phyloP scores from a whole-genome alignment of 2,329 filamentous ascomycete species.

The Penicillium crustosum region DNA sequence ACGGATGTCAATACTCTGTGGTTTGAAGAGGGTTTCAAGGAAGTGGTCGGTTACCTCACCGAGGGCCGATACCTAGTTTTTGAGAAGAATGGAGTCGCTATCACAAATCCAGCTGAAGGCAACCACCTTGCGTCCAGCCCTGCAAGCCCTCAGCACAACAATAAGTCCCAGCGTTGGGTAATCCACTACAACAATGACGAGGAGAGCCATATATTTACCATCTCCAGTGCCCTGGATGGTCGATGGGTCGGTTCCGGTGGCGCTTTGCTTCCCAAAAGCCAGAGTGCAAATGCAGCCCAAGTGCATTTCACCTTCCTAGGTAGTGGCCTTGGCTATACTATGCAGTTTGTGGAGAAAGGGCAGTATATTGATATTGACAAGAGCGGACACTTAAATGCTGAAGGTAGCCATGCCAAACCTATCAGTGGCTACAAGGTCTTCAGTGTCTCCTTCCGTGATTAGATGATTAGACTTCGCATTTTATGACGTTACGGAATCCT shows the following conservation, averaged over 20 bases:
- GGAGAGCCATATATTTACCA: constrained; percentile 39
- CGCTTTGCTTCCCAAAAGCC: constrained; percentile 20
- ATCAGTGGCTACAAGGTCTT: constrained; percentile 29
- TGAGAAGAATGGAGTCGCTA: constrained; percentile 47
- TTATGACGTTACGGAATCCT: not conserved
- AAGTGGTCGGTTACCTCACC: constrained; percentile 52
- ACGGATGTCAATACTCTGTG: constrained; percentile 33
- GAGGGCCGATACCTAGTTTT: constrained; percentile 58
- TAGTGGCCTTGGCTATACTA: constrained; percentile 36
- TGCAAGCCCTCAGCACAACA: constrained; percentile 40
- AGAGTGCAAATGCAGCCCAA: constrained; percentile 24
- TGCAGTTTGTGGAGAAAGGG: constrained; percentile 30
- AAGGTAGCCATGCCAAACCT: not conserved
- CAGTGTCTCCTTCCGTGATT: constrained; percentile 37
- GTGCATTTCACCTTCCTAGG: constrained; percentile 38
- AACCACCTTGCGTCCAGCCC: constrained; percentile 20
- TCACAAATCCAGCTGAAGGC: constrained; percentile 36
- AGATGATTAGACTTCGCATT: not conserved
- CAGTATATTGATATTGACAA: constrained; percentile 21
- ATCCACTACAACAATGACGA: constrained; percentile 43
- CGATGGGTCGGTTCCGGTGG: constrained; percentile 35
- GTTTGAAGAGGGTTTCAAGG: constrained; percentile 57
- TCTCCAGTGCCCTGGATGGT: constrained; percentile 46
- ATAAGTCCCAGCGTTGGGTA: constrained; percentile 51
- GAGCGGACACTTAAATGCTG: constrained; percentile 10